Percentiles rank a stretch among this genome's conserved stretches.
Conservation (phyloP, 2,329 filamentous ascomycete genomes). For the Knoxdaviesia proteae region DNA sequence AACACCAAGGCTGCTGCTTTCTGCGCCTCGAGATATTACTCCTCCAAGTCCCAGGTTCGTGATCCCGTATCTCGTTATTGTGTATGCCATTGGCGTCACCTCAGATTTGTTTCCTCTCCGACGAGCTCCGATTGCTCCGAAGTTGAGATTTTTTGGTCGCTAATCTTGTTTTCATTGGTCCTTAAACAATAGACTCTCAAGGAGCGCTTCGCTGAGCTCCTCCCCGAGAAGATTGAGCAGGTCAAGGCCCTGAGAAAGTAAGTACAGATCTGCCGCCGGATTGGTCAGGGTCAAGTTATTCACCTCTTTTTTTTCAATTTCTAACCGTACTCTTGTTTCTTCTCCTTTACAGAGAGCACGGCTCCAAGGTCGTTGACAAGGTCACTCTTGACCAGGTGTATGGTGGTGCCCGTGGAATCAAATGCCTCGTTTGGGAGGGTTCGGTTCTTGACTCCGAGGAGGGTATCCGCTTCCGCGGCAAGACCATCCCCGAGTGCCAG, state of each 20-base stretch:
- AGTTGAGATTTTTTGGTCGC: too few species aligned
- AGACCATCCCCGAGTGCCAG: conserved; percentile 98
- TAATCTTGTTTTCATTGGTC: too few species aligned
- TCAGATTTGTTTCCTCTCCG: neutral
- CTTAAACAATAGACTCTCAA: conserved; percentile 54
- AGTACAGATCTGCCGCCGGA: conserved; percentile 14
- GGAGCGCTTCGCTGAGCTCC: conserved; percentile 90
- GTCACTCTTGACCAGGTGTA: conserved; percentile 99
- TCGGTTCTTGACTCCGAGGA: conserved; percentile 97
- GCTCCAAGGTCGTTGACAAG: conserved; percentile 88
- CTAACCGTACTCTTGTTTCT: conserved; percentile 5
- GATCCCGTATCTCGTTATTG: neutral
- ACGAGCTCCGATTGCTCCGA: neutral
- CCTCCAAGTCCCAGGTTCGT: conserved; percentile 70
- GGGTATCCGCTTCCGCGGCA: conserved; percentile 97
- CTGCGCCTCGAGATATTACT: conserved; percentile 77
- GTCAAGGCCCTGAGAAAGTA: conserved; percentile 97
- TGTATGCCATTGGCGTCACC: too few species aligned
- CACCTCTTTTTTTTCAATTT: conserved; percentile 1
- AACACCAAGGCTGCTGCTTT: conserved; percentile 51
- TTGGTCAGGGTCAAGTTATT: conserved; percentile 3
- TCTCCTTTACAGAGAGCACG: conserved; percentile 49
- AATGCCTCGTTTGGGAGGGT: conserved; percentile 95
- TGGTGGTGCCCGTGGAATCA: conserved; percentile 96
- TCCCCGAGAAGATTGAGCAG: conserved; percentile 95